A percentile compares a stretch with the other conserved stretches of the same genome.
phyloP scores from a whole-genome alignment of 768 basidiomycete genomes.

The Amanita thiersii region DNA sequence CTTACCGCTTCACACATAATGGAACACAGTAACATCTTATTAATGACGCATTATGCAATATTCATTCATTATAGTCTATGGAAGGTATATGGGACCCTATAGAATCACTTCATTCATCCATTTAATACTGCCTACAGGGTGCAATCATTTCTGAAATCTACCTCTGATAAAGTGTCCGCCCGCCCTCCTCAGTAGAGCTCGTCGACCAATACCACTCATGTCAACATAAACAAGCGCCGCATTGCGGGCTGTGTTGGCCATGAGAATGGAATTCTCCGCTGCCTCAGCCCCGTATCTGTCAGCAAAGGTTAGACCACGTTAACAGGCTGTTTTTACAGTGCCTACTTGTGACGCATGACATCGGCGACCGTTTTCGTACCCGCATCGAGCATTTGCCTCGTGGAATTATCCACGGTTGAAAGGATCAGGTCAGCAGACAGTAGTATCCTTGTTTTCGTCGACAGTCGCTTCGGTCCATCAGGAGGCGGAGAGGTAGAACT shows the following conservation, averaged over 20 bases:
- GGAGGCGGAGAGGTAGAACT: background rate
- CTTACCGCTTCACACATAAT: too few relatives aligned
- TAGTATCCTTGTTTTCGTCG: slow-evolving; percentile 39
- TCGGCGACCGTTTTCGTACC: slow-evolving; percentile 39
- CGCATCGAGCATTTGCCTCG: slow-evolving; percentile 41
- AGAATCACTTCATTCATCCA: too few relatives aligned
- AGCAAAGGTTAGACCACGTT: slow-evolving; percentile 2
- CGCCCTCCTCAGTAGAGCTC: slow-evolving; percentile 59
- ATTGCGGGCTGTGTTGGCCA: slow-evolving; percentile 62
- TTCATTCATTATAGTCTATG: too few relatives aligned
- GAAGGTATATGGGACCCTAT: too few relatives aligned
- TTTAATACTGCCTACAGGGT: too few relatives aligned
- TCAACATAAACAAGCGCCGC: slow-evolving; percentile 74
- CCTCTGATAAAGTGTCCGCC: too few relatives aligned
- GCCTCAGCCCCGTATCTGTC: slow-evolving; percentile 56
- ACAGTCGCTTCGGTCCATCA: slow-evolving; percentile 19
- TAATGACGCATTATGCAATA: too few relatives aligned
- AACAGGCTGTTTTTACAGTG: slow-evolving; percentile 5
- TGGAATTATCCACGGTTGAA: slow-evolving; percentile 54
- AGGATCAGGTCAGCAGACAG: slow-evolving; percentile 62
- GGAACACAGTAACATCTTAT: too few relatives aligned
- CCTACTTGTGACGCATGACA: slow-evolving; percentile 50
- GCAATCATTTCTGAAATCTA: too few relatives aligned
- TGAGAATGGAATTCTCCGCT: slow-evolving; percentile 45
- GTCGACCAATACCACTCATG: slow-evolving; percentile 60